Percentiles rank a stretch among this genome's conserved stretches.
These are phyloP conservation scores for Cladosporium colombiae DNA, from an alignment of 2,329 filamentous ascomycete genomes.

Conservation along the genomic window DNA sequence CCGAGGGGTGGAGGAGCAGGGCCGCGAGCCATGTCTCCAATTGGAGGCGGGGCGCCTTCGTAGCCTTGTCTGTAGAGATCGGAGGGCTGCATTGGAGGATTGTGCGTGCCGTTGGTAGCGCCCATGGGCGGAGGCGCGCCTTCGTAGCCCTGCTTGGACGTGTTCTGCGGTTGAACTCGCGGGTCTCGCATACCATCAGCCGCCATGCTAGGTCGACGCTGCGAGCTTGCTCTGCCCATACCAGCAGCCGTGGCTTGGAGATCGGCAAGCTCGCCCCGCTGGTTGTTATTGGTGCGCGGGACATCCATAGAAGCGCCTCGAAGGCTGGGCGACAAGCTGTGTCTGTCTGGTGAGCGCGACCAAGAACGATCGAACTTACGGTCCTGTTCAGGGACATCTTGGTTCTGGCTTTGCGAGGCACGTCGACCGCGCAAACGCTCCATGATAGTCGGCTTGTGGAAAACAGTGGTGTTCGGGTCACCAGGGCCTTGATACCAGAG, in stretches of 20 bases:
- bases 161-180: slow-evolving; percentile 17
- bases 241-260: slow-evolving; percentile 22
- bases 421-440: slow-evolving; percentile 25
- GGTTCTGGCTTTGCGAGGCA: slow-evolving; percentile 18
- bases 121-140: slow-evolving; percentile 31
- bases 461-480: slow-evolving; percentile 32
- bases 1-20: background rate
- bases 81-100: slow-evolving; percentile 13
- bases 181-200: slow-evolving; percentile 17
- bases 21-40: background rate
- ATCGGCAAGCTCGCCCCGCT: slow-evolving; percentile 12
- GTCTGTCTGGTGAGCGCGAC: slow-evolving; percentile 24
- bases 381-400: slow-evolving; percentile 22
- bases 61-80: slow-evolving; percentile 29
- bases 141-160: slow-evolving; percentile 30
- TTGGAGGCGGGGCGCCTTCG: slow-evolving; percentile 17
- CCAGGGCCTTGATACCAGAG: slow-evolving; percentile 52
- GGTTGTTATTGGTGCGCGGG: slow-evolving; percentile 15
- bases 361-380: slow-evolving; percentile 21
- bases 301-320: slow-evolving; percentile 9
- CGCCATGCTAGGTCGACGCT: slow-evolving; percentile 9
- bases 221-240: slow-evolving; percentile 8
- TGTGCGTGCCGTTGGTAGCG: slow-evolving; percentile 6
- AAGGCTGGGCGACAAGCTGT: slow-evolving; percentile 20
- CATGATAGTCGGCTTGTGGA: slow-evolving; percentile 27